Evolutionary conservation across 768 basidiomycete species (phyloP), one percentile per base, ranked within the genome.

Genomic region (Suillus subaureus): DNA sequence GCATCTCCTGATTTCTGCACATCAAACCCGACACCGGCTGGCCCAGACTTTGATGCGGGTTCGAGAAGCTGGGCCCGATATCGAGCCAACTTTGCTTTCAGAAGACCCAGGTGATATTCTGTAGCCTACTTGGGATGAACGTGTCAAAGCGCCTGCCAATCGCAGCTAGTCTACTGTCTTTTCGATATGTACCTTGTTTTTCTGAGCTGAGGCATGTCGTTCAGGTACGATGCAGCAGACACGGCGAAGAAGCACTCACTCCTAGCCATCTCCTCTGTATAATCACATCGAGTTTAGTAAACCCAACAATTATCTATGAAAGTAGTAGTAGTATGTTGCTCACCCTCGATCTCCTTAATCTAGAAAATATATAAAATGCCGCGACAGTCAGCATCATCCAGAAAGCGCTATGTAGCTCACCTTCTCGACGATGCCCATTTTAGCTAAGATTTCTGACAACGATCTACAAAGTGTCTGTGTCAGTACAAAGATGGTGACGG

Each of bases 301-400:
- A 26, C 39, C 47, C 39, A 69, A 31, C 57, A 49, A 43, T 37
- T 42, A n/a, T 16, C 33, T 13, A 37, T 58, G 4, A n/a, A 23
- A n/a, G 12, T 15, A 35, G 8, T 35, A 9, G 23, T 35, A n/a
- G 15, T 11, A 61, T 26, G 61, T 37, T 56, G 69, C 91, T 79
- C 75, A 94, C 94, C 93, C 86, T 98, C 94, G 68, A 97, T 97
- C 77, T 93, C 94, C 77, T 95, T 96, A 71, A 97, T 97, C 94
- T 96, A 63, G 11, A 56, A n/a, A 39, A 65, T 43, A 65, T 54
- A 47, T 16, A 61, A 51, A 35, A 35, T 16, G 40, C 57, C 42
- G 61, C 3, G 23, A 45, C n/a, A 42, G 35, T 42, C 39, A 61
- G 52, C 57, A 45, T 28, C 5, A 43, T 13, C 45, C n/a, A 49